Evolutionary conservation across 805 yeast genomes (phyloP).

Genomic region (Naumovozyma dairenensis): DNA sequence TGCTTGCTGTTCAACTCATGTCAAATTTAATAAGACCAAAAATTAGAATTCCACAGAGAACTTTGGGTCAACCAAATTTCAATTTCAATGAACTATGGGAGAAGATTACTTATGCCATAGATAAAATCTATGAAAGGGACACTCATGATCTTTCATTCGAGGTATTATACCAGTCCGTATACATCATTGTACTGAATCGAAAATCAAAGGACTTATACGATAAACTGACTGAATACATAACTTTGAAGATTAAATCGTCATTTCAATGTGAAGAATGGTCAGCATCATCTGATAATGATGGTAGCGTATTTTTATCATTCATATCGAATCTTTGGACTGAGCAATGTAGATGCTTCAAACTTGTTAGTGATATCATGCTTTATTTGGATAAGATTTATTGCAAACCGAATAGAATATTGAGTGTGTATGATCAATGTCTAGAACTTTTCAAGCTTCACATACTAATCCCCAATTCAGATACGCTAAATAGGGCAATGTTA

Average conservation of each 20-base stretch:
- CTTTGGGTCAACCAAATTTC: conserved; percentile 20
- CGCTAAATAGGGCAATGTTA: conserved; percentile 42
- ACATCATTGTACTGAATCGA: conserved; percentile 50
- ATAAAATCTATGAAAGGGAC: conserved; percentile 59
- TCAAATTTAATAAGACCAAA: conserved; percentile 33
- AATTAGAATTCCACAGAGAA: conserved; percentile 57
- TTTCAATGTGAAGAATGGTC: too few species aligned
- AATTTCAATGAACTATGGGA: conserved; percentile 64
- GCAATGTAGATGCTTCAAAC: conserved; percentile 60
- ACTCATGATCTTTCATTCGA: conserved; percentile 74
- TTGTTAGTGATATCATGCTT: conserved; percentile 77
- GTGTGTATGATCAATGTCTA: conserved; percentile 67
- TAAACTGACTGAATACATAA: conserved; percentile 8
- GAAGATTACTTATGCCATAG: conserved; percentile 54
- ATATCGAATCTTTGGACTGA: conserved; percentile 49
- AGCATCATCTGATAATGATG: too few species aligned
- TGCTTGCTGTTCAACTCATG: too few species aligned
- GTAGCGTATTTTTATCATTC: conserved; percentile 31
- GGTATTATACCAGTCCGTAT: conserved; percentile 69
- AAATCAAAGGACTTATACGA: conserved; percentile 9
- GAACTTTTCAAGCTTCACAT: conserved; percentile 53
- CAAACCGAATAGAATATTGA: conserved; percentile 51
- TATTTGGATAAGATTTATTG: conserved; percentile 81
- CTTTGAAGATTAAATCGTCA: conserved; percentile 6
- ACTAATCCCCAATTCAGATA: conserved; percentile 39